Conservation (phyloP, 1,284 basidiomycete genomes). For the Trichosporon sp. region DNA sequence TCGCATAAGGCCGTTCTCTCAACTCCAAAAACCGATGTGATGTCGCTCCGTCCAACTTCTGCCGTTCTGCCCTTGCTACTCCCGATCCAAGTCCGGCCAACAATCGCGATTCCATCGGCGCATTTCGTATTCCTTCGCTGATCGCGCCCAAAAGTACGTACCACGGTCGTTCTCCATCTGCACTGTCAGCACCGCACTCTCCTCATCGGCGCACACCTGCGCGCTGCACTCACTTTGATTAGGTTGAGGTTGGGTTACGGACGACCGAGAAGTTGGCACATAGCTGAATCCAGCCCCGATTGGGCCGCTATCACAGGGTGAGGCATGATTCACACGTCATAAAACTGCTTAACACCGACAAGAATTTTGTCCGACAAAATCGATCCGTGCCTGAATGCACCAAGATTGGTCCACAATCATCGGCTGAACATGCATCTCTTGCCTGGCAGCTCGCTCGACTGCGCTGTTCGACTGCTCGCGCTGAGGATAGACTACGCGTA, state of each 20-base stretch:
- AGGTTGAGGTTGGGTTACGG: constrained; percentile 4
- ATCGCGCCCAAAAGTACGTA: neutral
- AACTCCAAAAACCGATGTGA: too few species aligned
- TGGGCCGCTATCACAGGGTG: neutral
- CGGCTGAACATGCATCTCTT: too few species aligned
- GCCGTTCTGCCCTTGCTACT: too few species aligned
- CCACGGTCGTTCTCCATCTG: constrained; percentile 17
- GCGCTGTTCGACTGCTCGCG: too few species aligned
- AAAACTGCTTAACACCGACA: neutral
- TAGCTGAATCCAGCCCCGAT: neutral
- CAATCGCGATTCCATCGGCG: neutral
- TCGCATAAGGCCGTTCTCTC: too few species aligned
- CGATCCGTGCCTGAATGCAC: neutral
- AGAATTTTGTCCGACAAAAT: neutral
- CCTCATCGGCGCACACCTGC: neutral
- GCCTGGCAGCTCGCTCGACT: too few species aligned
- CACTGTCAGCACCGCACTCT: neutral
- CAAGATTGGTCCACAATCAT: neutral
- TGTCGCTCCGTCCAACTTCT: too few species aligned
- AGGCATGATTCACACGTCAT: neutral
- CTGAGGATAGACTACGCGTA: too few species aligned
- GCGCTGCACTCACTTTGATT: neutral
- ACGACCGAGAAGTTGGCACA: constrained; percentile 3
- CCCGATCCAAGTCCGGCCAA: too few species aligned
- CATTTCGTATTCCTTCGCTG: neutral